Percentiles rank a stretch among this genome's conserved stretches.
Conservation (phyloP, 2,329 filamentous ascomycete species). For the Talaromyces albobiverticillius region DNA sequence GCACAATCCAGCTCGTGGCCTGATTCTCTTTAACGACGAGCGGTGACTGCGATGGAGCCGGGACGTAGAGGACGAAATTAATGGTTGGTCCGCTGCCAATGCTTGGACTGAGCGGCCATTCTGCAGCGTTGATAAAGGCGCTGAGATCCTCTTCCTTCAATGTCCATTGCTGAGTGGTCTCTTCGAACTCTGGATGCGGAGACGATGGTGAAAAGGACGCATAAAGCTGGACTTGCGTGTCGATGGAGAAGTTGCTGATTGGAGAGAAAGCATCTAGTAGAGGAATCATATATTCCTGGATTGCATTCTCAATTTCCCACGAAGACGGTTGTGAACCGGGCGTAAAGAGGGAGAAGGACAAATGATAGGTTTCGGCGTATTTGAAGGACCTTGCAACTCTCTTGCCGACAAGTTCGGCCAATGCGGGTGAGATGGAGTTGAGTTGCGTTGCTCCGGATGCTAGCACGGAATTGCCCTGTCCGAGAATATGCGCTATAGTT, state of each 20-base stretch:
- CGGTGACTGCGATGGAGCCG: slow-evolving; percentile 63
- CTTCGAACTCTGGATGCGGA: slow-evolving; percentile 55
- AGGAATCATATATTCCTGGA: slow-evolving; percentile 77
- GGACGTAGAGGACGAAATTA: slow-evolving; percentile 92
- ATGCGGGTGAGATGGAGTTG: slow-evolving; percentile 41
- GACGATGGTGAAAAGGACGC: slow-evolving; percentile 66
- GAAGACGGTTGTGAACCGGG: slow-evolving; percentile 72
- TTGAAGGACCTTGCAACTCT: slow-evolving; percentile 83
- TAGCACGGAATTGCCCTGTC: slow-evolving; percentile 44
- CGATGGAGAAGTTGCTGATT: slow-evolving; percentile 93
- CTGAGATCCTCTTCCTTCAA: slow-evolving; percentile 83
- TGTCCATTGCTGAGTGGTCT: slow-evolving; percentile 57
- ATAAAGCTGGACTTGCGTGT: slow-evolving; percentile 94
- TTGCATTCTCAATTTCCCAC: slow-evolving; percentile 84
- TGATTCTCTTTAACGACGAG: slow-evolving; percentile 58
- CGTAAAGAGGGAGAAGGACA: slow-evolving; percentile 94
- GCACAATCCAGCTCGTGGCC: slow-evolving; percentile 83
- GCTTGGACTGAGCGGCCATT: slow-evolving; percentile 93
- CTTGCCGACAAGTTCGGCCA: slow-evolving; percentile 58
- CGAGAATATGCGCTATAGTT: slow-evolving; percentile 73
- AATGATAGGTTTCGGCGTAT: slow-evolving; percentile 88
- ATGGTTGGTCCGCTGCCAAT: slow-evolving; percentile 91
- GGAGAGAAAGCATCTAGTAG: slow-evolving; percentile 73
- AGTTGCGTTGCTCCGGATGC: slow-evolving; percentile 11
- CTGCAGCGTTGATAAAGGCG: slow-evolving; percentile 94